Percentiles rank a stretch among this genome's conserved stretches.
phyloP scores from a whole-genome alignment of 257 asterid species.

The Salvia rosmarinus region DNA sequence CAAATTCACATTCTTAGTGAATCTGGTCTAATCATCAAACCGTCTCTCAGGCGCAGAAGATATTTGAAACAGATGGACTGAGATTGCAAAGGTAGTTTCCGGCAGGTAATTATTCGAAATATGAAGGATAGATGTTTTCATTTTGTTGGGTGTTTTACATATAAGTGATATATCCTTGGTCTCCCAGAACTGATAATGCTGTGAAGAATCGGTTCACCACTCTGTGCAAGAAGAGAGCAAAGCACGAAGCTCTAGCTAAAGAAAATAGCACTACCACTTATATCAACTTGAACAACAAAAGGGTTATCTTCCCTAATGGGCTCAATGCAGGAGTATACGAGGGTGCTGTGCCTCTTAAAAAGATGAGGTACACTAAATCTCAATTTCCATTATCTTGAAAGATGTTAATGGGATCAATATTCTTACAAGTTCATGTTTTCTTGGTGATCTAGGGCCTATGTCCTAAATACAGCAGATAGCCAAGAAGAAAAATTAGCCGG shows the following conservation, averaged over 20 bases:
- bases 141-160: conserved; percentile 2
- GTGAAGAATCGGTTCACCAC: conserved; percentile 98
- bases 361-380: conserved; percentile 59
- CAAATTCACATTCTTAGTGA: conserved; percentile 3
- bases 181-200: conserved; percentile 92
- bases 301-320: conserved; percentile 68
- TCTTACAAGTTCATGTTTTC: conserved; percentile 20
- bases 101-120: conserved; percentile 74
- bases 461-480: conserved; percentile 43
- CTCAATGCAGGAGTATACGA: conserved; percentile 51
- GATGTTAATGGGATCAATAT: conserved; percentile 7
- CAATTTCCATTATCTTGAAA: conserved; percentile 20
- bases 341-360: conserved; percentile 59
- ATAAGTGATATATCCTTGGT: background rate
- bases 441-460: conserved; percentile 50
- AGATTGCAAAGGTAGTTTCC: conserved; percentile 97
- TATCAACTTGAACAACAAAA: conserved; percentile 80
- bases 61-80: conserved; percentile 97
- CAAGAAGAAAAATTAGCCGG: conserved; percentile 48
- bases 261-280: conserved; percentile 64
- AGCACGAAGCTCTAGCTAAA: conserved; percentile 82
- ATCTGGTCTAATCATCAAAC: conserved; percentile 36
- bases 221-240: conserved; percentile 93
- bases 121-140: conserved; percentile 16
- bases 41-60: conserved; percentile 86